Evolutionary conservation across 2,329 filamentous ascomycete genomes (phyloP).

Genomic region (Rhynchosporium graminicola): DNA sequence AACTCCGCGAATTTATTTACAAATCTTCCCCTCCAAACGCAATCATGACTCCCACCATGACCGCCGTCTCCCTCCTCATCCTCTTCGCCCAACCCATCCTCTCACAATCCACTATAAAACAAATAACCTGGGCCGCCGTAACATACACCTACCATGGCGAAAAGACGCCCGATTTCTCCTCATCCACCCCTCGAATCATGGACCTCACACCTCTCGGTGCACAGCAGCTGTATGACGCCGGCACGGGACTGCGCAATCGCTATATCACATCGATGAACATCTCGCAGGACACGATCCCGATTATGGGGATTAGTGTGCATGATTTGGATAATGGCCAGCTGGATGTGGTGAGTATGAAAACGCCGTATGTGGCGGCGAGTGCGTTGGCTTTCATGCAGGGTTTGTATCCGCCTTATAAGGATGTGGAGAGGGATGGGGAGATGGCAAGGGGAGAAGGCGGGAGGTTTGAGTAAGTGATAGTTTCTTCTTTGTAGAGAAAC

Average conservation of each 20-base stretch:
- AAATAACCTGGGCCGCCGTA: slow-evolving; percentile 37
- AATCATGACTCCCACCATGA: background rate
- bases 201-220: slow-evolving; percentile 55
- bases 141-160: slow-evolving; percentile 51
- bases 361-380: slow-evolving; percentile 60
- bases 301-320: slow-evolving; percentile 46
- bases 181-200: slow-evolving; percentile 34
- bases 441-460: slow-evolving; percentile 62
- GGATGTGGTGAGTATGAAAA: slow-evolving; percentile 44
- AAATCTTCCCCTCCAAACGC: background rate
- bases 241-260: slow-evolving; percentile 50
- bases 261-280: slow-evolving; percentile 45
- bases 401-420: slow-evolving; percentile 68
- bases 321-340: slow-evolving; percentile 54
- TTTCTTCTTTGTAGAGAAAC: background rate
- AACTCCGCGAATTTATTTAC: background rate
- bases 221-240: slow-evolving; percentile 53
- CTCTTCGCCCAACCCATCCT: background rate
- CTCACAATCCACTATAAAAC: slow-evolving; percentile 11
- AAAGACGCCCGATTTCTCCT: slow-evolving; percentile 46
- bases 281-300: slow-evolving; percentile 41
- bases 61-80: slow-evolving; percentile 3
- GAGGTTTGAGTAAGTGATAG: slow-evolving; percentile 46
- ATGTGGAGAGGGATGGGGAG: slow-evolving; percentile 29
- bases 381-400: slow-evolving; percentile 81